Conservation (phyloP, 768 basidiomycete genomes). For the Mycena haematopus region DNA sequence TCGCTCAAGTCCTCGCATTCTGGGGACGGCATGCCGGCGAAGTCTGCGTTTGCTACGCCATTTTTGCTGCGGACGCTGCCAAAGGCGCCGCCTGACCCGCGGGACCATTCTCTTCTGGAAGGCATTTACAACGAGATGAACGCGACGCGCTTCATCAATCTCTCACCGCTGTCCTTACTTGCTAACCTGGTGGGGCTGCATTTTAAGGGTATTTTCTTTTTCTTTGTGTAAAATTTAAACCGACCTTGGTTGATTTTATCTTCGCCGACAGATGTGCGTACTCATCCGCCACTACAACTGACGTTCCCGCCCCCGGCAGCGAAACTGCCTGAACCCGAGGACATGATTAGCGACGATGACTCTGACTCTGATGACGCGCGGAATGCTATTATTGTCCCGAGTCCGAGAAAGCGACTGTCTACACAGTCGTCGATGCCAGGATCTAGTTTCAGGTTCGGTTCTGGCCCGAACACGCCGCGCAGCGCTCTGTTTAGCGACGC, state of each 20-base stretch:
- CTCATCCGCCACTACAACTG: slow-evolving; percentile 66
- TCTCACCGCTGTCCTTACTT: slow-evolving; percentile 66
- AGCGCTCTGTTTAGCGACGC: slow-evolving; percentile 26
- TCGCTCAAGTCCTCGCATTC: background rate
- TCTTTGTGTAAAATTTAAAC: background rate
- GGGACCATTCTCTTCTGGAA: slow-evolving; percentile 71
- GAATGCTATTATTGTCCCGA: slow-evolving; percentile 42
- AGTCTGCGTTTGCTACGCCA: slow-evolving; percentile 29
- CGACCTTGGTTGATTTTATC: background rate
- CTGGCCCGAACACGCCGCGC: slow-evolving; percentile 29
- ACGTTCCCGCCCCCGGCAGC: slow-evolving; percentile 55
- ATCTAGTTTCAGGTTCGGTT: slow-evolving; percentile 9
- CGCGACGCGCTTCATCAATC: slow-evolving; percentile 70
- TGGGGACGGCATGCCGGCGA: slow-evolving; percentile 5
- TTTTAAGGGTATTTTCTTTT: slow-evolving; percentile 59
- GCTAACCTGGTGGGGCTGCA: slow-evolving; percentile 61
- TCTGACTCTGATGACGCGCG: slow-evolving; percentile 45
- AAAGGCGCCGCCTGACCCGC: slow-evolving; percentile 58
- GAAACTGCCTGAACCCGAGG: slow-evolving; percentile 26
- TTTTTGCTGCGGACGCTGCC: slow-evolving; percentile 45
- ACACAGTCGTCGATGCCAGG: slow-evolving; percentile 18
- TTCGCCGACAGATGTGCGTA: slow-evolving; percentile 59
- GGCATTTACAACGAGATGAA: slow-evolving; percentile 74
- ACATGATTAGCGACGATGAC: slow-evolving; percentile 30
- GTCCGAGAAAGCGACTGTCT: slow-evolving; percentile 34